Evolutionary conservation across 768 basidiomycete species (phyloP), one percentile per base, ranked within the genome.

Genomic region (Mycena amicta): DNA sequence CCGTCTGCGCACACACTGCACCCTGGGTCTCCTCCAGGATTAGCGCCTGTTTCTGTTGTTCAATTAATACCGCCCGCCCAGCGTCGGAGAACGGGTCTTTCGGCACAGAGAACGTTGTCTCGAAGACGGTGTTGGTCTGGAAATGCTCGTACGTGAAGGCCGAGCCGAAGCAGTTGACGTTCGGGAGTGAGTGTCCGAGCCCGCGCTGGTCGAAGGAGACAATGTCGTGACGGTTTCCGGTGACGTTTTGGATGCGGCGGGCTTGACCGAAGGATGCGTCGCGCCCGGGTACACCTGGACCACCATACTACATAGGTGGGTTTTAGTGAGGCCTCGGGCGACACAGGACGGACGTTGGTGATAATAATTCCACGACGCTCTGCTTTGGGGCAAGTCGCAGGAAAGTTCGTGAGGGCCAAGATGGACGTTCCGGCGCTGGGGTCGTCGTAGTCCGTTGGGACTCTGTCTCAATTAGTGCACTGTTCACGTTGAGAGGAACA

Each of bases 171-270:
- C 64, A 65, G 43, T 61, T 45, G 15, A 65, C 64, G 20, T 50
- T 54, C 2, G 64, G 64, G 11, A 27, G 30, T 3, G 64, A 61
- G 23, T 52, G 64, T 6, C 60, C 60, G n/a, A 65, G 51, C 4
- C 64, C 64, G 16, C 64, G 60, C 29, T 61, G 64, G 60, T 65
- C 64, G 39, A 61, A 65, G 47, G 60, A 61, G 52, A 65, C 59
- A 53, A 65, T 61, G 37, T 65, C 64, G 57, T 65, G 60, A 18
- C 64, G 57, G 39, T 56, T 61, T 27, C 57, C 60, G 5, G 57
- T 56, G 11, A 59, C 2, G n/a, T 59, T 55, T 20, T 53, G 57
- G 26, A 65, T 45, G 13, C 43, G 40, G 5, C 45, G 39, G 3
- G 11, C 64, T 1, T 20, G 3, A 0, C 18, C 29, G 41, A 65